phyloP scores from a whole-genome alignment of 2,329 filamentous ascomycete genomes.

The Phoma sp. region DNA sequence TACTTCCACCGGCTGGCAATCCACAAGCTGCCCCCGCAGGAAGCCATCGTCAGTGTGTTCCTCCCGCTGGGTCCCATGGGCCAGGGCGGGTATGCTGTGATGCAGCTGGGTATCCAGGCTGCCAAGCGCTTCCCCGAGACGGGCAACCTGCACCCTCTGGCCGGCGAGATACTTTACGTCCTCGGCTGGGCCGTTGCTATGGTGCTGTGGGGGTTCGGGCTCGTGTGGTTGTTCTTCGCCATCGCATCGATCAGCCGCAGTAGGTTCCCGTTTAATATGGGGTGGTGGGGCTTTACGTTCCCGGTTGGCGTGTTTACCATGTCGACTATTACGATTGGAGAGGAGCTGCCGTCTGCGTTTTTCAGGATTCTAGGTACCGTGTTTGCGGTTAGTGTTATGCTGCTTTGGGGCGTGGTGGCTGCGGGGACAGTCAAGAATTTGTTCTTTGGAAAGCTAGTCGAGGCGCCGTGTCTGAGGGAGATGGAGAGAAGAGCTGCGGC shows the following conservation, averaged over 20 bases:
- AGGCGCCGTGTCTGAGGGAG: slow-evolving; percentile 59
- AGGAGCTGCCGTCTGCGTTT: slow-evolving; percentile 61
- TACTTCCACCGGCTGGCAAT: slow-evolving; percentile 74
- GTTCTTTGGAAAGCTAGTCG: slow-evolving; percentile 57
- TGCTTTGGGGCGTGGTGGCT: slow-evolving; percentile 63
- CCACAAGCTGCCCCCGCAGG: slow-evolving; percentile 68
- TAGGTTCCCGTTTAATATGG: slow-evolving; percentile 65
- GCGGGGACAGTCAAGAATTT: slow-evolving; percentile 56
- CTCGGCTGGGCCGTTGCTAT: slow-evolving; percentile 60
- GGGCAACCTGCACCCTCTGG: slow-evolving; percentile 44
- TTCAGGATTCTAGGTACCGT: slow-evolving; percentile 63
- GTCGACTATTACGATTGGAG: slow-evolving; percentile 54
- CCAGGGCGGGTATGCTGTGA: slow-evolving; percentile 67
- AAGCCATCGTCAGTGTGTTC: slow-evolving; percentile 71
- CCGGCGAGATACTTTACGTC: slow-evolving; percentile 64
- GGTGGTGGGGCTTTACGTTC: slow-evolving; percentile 68
- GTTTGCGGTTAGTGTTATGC: slow-evolving; percentile 56
- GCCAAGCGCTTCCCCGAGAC: slow-evolving; percentile 50
- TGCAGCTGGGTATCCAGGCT: slow-evolving; percentile 56
- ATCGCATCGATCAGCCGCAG: slow-evolving; percentile 54
- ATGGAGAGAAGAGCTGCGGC: slow-evolving; percentile 27
- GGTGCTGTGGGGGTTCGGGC: slow-evolving; percentile 62
- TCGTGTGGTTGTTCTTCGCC: slow-evolving; percentile 63
- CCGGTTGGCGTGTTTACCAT: slow-evolving; percentile 58
- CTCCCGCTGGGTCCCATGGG: slow-evolving; percentile 71